These are phyloP conservation scores for Mycena epipterygia DNA, from an alignment of 768 basidiomycete species.

Conservation along the genomic window DNA sequence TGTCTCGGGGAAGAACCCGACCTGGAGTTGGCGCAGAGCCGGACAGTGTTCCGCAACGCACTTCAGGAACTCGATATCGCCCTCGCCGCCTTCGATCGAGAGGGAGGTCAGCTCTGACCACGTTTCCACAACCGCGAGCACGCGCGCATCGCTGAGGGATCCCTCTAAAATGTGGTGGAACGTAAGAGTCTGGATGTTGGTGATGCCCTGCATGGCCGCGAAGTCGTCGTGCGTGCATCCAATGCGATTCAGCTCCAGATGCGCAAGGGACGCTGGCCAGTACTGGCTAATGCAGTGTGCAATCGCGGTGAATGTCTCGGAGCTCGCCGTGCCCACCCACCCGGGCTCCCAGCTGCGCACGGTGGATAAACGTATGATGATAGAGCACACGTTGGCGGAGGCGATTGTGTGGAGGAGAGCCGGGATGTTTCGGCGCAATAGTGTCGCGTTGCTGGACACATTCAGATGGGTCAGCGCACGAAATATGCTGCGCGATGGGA, in stretches of 20 bases:
- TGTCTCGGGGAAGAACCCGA: neutral
- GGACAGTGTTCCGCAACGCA: conserved; percentile 8
- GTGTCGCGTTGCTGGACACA: neutral
- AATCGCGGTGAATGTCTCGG: neutral
- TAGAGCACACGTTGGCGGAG: neutral
- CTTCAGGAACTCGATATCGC: conserved; percentile 2
- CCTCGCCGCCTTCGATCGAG: neutral
- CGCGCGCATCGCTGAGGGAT: neutral
- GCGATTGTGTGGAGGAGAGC: neutral
- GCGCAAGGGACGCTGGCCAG: neutral
- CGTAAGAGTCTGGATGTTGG: neutral
- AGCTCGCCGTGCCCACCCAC: neutral
- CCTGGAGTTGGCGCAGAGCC: neutral
- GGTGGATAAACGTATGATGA: neutral
- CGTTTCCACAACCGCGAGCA: neutral
- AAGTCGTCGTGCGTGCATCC: neutral
- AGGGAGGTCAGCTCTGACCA: neutral
- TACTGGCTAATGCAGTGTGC: neutral
- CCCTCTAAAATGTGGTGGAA: neutral
- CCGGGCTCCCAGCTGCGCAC: neutral
- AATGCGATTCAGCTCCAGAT: neutral
- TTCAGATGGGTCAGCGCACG: neutral
- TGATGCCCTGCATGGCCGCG: neutral
- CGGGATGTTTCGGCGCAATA: neutral
- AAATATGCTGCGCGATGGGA: neutral